Evolutionary conservation across 352 stramenopile genomes (phyloP), one percentile per base, ranked within the genome.

Genomic region (Blastocystis sp.): DNA sequence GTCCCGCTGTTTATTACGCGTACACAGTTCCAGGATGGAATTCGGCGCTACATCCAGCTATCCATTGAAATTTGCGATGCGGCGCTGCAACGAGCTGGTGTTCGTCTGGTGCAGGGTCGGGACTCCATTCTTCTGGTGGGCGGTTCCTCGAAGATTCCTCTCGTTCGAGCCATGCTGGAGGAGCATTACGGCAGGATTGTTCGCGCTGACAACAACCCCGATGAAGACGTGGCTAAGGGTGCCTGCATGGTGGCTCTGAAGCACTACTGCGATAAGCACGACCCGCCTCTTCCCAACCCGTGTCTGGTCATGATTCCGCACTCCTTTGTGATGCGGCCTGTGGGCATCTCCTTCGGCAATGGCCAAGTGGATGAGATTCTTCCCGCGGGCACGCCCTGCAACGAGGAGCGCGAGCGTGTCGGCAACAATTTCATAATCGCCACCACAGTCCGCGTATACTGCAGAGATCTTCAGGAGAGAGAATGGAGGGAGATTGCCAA

Each of bases 61-160:
- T 19, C 62, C 10, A 41, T 69, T 69, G 10, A 23, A 0, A 69
- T 69, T 69, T 28, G n/a, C 34, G 34, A 41, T n/a, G 21, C 7
- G 10, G 34, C 21, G n/a, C 21, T 69, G n/a, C 9, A 61, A 19
- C 0, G 17, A 0, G 9, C 34, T 7, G n/a, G n/a, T n/a, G 21
- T 11, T 11, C 9, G 1, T 41, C 28, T 34, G 28, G 28, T 34
- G 28, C 28, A 34, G 28, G 28, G 28, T 34, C 28, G 28, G 28
- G 62, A 69, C 62, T 38, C 9, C 7, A 69, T 69, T 69, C 62
- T 69, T 7, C 34, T 69, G 34, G 62, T 69, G 10, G 62, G 62
- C 34, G 62, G 62, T n/a, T 69, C 62, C 10, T 69, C 62, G 10
- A 11, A 14, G 17, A 69, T 69, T 69, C 62, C 62, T 69, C 21